phyloP scores from a whole-genome alignment of 1,139 yeast species.

The Saccharomyces hybrid region DNA sequence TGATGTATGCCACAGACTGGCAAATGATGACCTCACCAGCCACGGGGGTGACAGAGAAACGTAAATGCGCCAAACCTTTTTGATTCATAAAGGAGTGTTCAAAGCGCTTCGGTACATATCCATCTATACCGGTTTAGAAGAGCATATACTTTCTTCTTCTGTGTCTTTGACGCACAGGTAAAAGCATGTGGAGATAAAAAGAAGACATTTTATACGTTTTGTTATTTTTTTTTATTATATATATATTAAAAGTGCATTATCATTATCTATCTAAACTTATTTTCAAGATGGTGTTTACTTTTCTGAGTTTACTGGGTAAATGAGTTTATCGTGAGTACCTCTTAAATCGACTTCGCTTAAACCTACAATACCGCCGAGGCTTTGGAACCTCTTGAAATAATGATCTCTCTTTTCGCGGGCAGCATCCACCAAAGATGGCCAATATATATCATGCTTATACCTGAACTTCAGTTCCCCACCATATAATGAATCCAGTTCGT shows the following conservation, averaged over 20 bases:
- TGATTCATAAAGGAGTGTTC: conserved; percentile 12
- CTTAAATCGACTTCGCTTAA: conserved; percentile 77
- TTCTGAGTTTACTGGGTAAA: conserved; percentile 33
- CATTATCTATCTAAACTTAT: neutral
- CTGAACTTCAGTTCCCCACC: conserved; percentile 81
- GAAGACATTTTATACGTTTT: neutral
- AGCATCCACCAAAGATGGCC: conserved; percentile 62
- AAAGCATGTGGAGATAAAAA: too few species aligned
- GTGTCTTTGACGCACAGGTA: too few species aligned
- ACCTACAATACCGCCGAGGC: conserved; percentile 67
- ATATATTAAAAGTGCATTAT: neutral
- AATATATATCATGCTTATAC: conserved; percentile 70
- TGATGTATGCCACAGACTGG: conserved; percentile 93
- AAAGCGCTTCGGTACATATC: neutral
- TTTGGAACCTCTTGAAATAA: conserved; percentile 55
- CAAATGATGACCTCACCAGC: conserved; percentile 82
- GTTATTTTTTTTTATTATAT: neutral
- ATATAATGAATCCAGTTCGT: conserved; percentile 75
- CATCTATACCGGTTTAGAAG: neutral
- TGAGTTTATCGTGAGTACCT: conserved; percentile 43
- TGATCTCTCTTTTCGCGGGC: conserved; percentile 48
- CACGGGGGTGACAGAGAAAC: conserved; percentile 66
- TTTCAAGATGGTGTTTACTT: neutral
- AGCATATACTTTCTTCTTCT: neutral
- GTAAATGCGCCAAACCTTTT: conserved; percentile 93